Percentiles rank a stretch among this genome's conserved stretches.
Evolutionary conservation across 371 early-diverging fungal genomes (phyloP).

Genomic region (Funneliformis caledonium): DNA sequence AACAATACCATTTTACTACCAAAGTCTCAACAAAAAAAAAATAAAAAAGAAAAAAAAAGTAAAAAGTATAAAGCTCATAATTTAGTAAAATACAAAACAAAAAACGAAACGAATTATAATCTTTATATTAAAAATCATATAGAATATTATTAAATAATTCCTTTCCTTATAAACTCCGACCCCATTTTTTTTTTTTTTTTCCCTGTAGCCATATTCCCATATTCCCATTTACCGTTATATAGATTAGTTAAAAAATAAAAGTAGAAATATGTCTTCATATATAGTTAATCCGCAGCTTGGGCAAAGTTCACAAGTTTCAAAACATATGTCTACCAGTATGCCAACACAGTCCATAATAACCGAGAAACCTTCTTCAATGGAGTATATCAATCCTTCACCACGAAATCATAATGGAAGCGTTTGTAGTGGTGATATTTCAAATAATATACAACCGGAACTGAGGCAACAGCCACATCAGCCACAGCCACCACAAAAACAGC

Average conservation of each 20-base stretch:
- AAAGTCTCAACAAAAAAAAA: neutral
- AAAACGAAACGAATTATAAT: neutral
- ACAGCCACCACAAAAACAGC: neutral
- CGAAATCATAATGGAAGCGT: neutral
- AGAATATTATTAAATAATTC: no score
- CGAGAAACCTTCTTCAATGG: neutral
- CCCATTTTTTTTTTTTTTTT: neutral
- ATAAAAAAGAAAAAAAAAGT: no score
- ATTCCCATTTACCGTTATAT: neutral
- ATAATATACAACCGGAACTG: neutral
- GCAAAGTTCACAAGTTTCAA: slow-evolving; percentile 37
- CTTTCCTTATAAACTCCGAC: neutral
- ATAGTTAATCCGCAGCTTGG: slow-evolving; percentile 31
- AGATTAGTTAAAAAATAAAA: neutral
- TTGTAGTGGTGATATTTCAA: neutral
- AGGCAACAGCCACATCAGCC: slow-evolving; percentile 11
- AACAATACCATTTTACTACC: neutral
- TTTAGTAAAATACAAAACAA: neutral
- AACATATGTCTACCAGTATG: neutral
- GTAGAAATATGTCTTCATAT: neutral
- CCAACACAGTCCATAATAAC: neutral
- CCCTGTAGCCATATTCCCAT: no score
- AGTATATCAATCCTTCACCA: neutral
- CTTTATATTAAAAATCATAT: neutral
- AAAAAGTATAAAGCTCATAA: neutral